phyloP scores from a whole-genome alignment of 345 rosid genomes.

The Noccaea caerulescens region DNA sequence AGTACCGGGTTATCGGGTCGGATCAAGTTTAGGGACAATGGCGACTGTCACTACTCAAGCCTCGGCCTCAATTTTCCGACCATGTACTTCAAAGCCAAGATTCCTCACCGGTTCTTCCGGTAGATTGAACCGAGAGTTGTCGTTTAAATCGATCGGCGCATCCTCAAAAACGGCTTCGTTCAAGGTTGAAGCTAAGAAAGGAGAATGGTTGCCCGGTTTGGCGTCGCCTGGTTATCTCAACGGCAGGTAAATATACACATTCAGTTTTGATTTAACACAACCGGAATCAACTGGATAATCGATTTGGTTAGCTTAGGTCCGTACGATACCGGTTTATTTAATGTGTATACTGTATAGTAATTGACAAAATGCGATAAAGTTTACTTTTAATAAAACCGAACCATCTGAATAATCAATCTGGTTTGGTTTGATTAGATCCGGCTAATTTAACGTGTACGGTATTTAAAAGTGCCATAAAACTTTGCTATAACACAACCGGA shows the following conservation, averaged over 20 bases:
- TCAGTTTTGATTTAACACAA: neutral
- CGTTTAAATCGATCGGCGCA: conserved; percentile 51
- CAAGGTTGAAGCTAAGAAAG: conserved; percentile 86
- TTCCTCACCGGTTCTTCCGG: conserved; percentile 68
- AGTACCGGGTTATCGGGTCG: conserved; percentile 30
- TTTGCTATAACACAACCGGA: no score
- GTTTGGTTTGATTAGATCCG: neutral
- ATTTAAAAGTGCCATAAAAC: no score
- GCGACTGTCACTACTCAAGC: conserved; percentile 90
- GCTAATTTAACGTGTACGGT: no score
- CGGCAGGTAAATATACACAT: conserved; percentile 62
- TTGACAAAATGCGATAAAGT: no score
- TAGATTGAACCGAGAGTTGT: conserved; percentile 53
- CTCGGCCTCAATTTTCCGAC: conserved; percentile 83
- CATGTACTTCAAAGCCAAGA: conserved; percentile 54
- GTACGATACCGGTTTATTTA: neutral
- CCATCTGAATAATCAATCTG: neutral
- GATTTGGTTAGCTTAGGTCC: neutral
- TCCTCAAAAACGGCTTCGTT: conserved; percentile 42
- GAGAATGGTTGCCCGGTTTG: conserved; percentile 97
- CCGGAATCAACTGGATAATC: neutral
- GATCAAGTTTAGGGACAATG: conserved; percentile 47
- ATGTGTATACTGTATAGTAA: no score
- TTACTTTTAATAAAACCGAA: neutral
- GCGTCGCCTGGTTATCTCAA: conserved; percentile 77